A percentile compares a stretch with the other conserved stretches of the same genome.
phyloP scores from a whole-genome alignment of 1,284 basidiomycete genomes.

The Sutorius eximius region DNA sequence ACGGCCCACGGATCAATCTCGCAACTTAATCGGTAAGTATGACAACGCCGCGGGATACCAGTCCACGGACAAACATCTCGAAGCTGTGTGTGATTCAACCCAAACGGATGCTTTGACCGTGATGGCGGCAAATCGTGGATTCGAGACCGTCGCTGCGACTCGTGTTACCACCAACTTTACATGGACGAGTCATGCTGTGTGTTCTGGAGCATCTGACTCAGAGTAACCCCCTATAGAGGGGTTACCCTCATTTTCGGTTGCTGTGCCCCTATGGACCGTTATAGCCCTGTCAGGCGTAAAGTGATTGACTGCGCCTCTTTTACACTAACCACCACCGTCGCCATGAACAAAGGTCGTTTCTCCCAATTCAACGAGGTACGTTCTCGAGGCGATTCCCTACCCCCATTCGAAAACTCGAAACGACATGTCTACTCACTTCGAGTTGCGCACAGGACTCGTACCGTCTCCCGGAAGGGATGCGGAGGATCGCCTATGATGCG shows the following conservation, averaged over 20 bases:
- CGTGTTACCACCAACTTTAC: background rate
- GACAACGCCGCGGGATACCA: background rate
- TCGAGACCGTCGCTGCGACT: background rate
- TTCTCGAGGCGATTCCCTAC: background rate
- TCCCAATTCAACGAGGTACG: conserved; percentile 41
- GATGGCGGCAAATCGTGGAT: background rate
- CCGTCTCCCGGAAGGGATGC: conserved; percentile 53
- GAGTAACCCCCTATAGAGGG: background rate
- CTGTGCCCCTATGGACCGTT: background rate
- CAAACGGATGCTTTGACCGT: too few species aligned
- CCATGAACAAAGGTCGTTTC: conserved; percentile 31
- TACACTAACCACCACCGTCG: conserved; percentile 15
- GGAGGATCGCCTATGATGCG: conserved; percentile 52
- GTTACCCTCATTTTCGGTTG: background rate
- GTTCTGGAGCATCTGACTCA: background rate
- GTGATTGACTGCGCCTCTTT: background rate
- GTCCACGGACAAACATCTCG: background rate
- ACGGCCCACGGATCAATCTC: background rate
- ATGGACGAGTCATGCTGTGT: background rate
- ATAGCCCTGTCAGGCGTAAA: background rate
- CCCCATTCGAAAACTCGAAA: conserved; percentile 4
- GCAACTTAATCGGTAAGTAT: background rate
- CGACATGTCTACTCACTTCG: background rate
- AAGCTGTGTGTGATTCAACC: background rate
- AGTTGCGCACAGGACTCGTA: conserved; percentile 41